Conservation (phyloP, 2,329 filamentous ascomycete species). For the Xylariales sp. region DNA sequence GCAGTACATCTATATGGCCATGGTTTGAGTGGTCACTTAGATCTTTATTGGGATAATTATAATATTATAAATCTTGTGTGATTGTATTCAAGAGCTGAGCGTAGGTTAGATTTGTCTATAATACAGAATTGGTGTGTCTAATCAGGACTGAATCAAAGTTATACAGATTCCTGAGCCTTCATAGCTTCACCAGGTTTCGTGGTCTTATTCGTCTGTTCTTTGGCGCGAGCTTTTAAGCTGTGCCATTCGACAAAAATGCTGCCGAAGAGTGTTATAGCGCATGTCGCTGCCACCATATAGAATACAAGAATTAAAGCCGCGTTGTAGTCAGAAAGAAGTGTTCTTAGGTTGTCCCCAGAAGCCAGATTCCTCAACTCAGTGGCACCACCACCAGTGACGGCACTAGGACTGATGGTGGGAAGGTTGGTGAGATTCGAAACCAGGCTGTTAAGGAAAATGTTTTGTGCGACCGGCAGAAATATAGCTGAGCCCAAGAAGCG, state of each 20-base stretch:
- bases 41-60: too few relatives aligned
- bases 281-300: constrained; percentile 14
- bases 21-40: too few relatives aligned
- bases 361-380: constrained; percentile 15
- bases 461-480: constrained; percentile 19
- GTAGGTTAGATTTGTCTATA: too few relatives aligned
- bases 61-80: too few relatives aligned
- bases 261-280: constrained; percentile 14
- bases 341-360: constrained; percentile 12
- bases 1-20: too few relatives aligned
- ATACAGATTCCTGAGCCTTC: neutral
- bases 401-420: constrained; percentile 16
- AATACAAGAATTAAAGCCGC: constrained; percentile 15
- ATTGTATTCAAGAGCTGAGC: too few relatives aligned
- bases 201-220: neutral
- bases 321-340: constrained; percentile 17
- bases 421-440: constrained; percentile 16
- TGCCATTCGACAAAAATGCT: constrained; percentile 19
- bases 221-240: constrained; percentile 12
- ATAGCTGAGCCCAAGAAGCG: constrained; percentile 20
- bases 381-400: constrained; percentile 17
- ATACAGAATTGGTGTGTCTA: too few relatives aligned
- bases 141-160: too few relatives aligned
- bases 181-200: neutral
- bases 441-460: constrained; percentile 18